phyloP scores from a whole-genome alignment of 139 green algal species.

The Chlorella sp. region DNA sequence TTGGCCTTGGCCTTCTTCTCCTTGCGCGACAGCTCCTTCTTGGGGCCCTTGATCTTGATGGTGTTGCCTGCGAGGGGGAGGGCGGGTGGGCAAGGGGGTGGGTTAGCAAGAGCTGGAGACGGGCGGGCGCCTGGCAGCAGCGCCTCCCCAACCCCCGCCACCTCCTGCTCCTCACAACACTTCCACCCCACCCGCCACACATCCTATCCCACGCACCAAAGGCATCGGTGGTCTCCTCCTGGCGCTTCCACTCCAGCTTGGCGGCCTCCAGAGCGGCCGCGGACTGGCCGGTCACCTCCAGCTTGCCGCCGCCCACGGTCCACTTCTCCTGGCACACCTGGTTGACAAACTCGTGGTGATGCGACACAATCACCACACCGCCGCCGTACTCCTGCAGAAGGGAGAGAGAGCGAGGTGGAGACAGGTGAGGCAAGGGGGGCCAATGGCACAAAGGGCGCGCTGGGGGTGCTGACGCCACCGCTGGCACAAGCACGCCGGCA shows the following conservation, averaged over 20 bases:
- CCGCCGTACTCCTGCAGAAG: constrained; percentile 1
- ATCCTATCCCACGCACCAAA: constrained; percentile 44
- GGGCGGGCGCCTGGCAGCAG: too few relatives aligned
- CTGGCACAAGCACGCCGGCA: too few relatives aligned
- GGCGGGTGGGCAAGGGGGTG: too few relatives aligned
- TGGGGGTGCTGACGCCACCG: too few relatives aligned
- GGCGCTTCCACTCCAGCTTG: constrained; percentile 82
- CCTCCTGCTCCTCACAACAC: too few relatives aligned
- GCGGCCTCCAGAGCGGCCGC: constrained; percentile 53
- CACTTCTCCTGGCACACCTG: constrained; percentile 86
- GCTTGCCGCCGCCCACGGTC: constrained; percentile 80
- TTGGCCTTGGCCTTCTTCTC: constrained; percentile 85
- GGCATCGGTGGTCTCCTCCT: constrained; percentile 86
- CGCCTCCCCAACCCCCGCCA: too few relatives aligned
- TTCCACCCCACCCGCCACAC: too few relatives aligned
- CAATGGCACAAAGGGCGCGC: too few relatives aligned
- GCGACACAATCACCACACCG: constrained; percentile 87
- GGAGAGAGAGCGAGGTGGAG: too few relatives aligned
- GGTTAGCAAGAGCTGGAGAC: too few relatives aligned
- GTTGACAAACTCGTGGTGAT: constrained; percentile 83
- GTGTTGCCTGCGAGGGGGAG: constrained; percentile 62
- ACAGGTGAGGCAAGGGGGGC: constrained; percentile 35
- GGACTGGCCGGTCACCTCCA: constrained; percentile 58
- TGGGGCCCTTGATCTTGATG: constrained; percentile 86
- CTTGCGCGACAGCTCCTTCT: constrained; percentile 93